These are phyloP conservation scores for Avicennia marina DNA, from an alignment of 257 asterid species.

Conservation along the genomic window DNA sequence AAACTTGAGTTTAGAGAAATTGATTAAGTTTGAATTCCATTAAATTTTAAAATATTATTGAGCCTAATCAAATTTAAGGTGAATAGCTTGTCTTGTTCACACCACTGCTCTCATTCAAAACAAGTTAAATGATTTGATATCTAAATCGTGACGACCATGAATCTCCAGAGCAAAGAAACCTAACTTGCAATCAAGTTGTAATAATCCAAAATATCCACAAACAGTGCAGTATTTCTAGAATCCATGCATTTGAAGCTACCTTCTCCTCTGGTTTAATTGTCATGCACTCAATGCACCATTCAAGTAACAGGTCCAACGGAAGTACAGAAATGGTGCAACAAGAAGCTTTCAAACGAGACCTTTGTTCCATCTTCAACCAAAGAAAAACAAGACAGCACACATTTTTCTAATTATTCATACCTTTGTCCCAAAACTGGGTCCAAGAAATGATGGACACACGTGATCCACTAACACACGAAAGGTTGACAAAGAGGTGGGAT, in stretches of 20 bases:
- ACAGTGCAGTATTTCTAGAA: neutral
- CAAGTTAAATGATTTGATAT: too few relatives aligned
- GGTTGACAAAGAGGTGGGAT: neutral
- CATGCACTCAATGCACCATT: neutral
- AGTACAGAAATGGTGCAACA: neutral
- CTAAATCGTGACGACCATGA: too few relatives aligned
- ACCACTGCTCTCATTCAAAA: too few relatives aligned
- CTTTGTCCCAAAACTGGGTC: slow-evolving; percentile 15
- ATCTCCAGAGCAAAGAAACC: neutral
- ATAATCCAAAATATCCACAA: neutral
- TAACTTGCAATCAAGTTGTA: neutral
- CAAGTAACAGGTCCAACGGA: too few relatives aligned
- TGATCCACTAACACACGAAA: neutral
- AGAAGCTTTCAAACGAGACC: neutral
- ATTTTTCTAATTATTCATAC: neutral
- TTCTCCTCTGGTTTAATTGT: neutral
- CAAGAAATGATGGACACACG: slow-evolving; percentile 15
- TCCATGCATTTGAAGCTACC: neutral
- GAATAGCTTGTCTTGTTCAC: too few relatives aligned
- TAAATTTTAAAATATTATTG: too few relatives aligned
- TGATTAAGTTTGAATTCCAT: too few relatives aligned
- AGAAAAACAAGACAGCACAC: neutral
- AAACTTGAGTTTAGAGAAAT: too few relatives aligned
- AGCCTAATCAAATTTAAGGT: too few relatives aligned
- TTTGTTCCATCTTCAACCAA: neutral